Base-by-base conservation (phyloP, 1,284 basidiomycete genomes). In the Malassezia nana region DNA sequence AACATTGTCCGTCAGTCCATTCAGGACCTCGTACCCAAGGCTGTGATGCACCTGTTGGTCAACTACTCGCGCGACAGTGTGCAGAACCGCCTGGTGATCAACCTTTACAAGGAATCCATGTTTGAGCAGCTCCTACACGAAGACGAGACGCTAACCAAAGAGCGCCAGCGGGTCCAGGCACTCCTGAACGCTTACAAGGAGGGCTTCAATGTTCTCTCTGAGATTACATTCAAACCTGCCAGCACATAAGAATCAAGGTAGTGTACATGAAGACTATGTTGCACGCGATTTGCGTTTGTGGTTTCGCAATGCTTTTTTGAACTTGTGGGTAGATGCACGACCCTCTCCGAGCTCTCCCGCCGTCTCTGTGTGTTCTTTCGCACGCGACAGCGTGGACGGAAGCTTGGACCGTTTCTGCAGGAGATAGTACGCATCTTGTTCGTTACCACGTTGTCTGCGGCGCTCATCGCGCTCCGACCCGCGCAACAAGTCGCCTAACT, bases 181-280 rank as follows among this genome's bases (percentile, higher is more conserved):
- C 76, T 98, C 48, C 78, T 99, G 63, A 89, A 95, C 69, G 92
- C 92, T 12, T 99, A 98, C 77, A 90, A 86, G 78, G 91, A 94
- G 65, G 92, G 92, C 30, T 96, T 96, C 79, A 69, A 74, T 41
- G 60, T 53, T 29, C 40, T 53, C 25, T 58, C 33, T 25, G 39
- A 49, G 28, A 48, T 51, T n/a, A 53, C 39, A 6, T 59, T 40
- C 25, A 47, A 49, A 41, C 52, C 49, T 5, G 29, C 32, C 18
- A 42, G 52, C 20, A 32, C 47, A 40, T 58, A 46, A 41, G 35
- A 28, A 39, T 24, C 30, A 24, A 24, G 20, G 25, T 40, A 41
- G 26, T 46, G 43, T 46, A 40, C 39, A 30, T n/a, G 18, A 20
- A 33, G 20, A 26, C 41, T 26, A 43, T 26, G 41, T 26, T 28